These are phyloP conservation scores for Diplodia seriata DNA, from an alignment of 2,329 filamentous ascomycete genomes.

Conservation along the genomic window DNA sequence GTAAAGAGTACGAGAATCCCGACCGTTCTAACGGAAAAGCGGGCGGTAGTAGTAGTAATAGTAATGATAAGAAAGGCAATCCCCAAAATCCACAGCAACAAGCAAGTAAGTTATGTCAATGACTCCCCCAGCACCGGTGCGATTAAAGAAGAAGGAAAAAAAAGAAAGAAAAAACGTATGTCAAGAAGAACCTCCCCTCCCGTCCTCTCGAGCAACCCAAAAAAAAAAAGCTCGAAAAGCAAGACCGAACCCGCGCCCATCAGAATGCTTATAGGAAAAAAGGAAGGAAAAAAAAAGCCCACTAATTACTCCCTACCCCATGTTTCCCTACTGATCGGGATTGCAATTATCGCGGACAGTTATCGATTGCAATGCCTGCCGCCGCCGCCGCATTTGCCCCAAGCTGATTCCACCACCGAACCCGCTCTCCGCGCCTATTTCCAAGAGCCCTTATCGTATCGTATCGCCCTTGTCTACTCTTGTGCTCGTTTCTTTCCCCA, in stretches of 20 bases:
- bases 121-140: too few species aligned
- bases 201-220: too few species aligned
- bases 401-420: neutral
- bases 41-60: neutral
- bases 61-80: too few species aligned
- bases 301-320: conserved; percentile 20
- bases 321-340: neutral
- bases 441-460: neutral
- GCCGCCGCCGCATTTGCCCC: neutral
- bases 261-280: neutral
- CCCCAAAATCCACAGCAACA: too few species aligned
- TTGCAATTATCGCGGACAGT: neutral
- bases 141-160: too few species aligned
- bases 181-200: too few species aligned
- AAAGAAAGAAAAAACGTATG: too few species aligned
- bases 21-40: neutral
- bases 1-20: neutral
- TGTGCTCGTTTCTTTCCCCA: neutral
- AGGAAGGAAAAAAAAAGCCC: neutral
- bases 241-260: neutral
- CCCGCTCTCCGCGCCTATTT: neutral
- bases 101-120: too few species aligned
- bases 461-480: neutral
- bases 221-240: neutral
- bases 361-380: neutral